Percentiles rank a stretch among this genome's conserved stretches.
Conservation (phyloP, 208 protist species). For the Leishmania turanica region DNA sequence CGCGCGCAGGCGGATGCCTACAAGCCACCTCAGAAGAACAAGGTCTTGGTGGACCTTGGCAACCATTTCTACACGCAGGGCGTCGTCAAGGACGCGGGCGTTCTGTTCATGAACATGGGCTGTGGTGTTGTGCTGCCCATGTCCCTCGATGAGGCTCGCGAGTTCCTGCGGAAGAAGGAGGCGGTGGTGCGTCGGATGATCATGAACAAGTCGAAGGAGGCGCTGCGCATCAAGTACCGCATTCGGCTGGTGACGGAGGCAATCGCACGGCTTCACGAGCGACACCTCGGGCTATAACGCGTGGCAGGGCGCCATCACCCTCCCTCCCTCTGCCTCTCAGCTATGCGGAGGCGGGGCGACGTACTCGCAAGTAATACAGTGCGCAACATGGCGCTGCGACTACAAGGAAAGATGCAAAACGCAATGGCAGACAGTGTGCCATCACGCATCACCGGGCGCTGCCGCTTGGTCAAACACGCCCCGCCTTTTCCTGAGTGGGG, state of each 20-base stretch:
- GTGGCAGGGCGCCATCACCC: not conserved
- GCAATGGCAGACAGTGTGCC: too few relatives aligned
- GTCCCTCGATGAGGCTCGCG: conserved; percentile 50
- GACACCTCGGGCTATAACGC: conserved; percentile 22
- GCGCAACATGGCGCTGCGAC: too few relatives aligned
- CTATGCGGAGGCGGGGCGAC: not conserved
- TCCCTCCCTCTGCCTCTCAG: conserved; percentile 1
- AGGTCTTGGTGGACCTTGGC: conserved; percentile 78
- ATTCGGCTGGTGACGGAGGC: conserved; percentile 81
- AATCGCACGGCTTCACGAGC: conserved; percentile 60
- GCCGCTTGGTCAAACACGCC: not conserved
- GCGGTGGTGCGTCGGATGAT: conserved; percentile 43
- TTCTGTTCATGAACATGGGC: conserved; percentile 77
- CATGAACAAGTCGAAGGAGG: conserved; percentile 44
- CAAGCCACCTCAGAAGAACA: conserved; percentile 39
- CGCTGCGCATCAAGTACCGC: conserved; percentile 75
- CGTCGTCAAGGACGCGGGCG: conserved; percentile 41
- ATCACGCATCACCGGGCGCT: not conserved
- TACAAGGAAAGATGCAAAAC: too few relatives aligned
- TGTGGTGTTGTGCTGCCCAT: conserved; percentile 81
- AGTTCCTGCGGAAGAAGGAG: conserved; percentile 65
- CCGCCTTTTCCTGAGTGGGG: not conserved
- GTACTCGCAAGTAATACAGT: not conserved
- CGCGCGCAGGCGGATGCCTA: conserved; percentile 24
- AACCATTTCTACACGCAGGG: conserved; percentile 74